Conservation (phyloP, 768 basidiomycete species). For the Leccinum subtestaceum region DNA sequence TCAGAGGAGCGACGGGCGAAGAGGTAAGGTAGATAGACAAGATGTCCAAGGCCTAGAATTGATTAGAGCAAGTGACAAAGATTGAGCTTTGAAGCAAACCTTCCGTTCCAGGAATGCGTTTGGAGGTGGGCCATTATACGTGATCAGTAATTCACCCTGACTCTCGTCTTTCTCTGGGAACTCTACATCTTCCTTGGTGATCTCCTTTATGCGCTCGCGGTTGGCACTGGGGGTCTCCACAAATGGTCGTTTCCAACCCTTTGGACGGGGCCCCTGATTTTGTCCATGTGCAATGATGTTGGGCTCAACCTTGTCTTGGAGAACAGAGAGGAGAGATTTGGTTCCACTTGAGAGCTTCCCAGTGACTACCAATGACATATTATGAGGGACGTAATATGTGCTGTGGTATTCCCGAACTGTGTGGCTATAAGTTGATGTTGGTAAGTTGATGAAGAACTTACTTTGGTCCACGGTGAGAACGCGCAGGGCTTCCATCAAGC, state of each 20-base stretch:
- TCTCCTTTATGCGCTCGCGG: conserved; percentile 50
- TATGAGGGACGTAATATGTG: conserved; percentile 92
- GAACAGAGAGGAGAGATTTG: conserved; percentile 69
- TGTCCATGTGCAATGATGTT: conserved; percentile 73
- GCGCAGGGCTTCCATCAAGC: conserved; percentile 88
- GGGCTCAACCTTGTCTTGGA: conserved; percentile 84
- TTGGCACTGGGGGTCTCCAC: conserved; percentile 78
- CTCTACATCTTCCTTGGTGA: conserved; percentile 66
- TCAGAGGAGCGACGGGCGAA: conserved; percentile 74
- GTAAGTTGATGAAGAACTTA: conserved; percentile 33
- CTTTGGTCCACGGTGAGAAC: conserved; percentile 86
- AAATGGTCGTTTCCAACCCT: conserved; percentile 92
- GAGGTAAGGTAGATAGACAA: conserved; percentile 88
- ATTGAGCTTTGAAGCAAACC: conserved; percentile 34
- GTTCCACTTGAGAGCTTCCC: conserved; percentile 84
- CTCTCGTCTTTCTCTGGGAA: conserved; percentile 98
- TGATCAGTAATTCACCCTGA: conserved; percentile 81
- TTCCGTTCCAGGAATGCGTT: conserved; percentile 70
- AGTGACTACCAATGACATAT: conserved; percentile 82
- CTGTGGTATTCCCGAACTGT: conserved; percentile 87
- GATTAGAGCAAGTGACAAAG: conserved; percentile 1
- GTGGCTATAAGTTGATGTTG: conserved; percentile 15
- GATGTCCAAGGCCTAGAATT: conserved; percentile 71
- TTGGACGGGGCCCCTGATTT: conserved; percentile 63
- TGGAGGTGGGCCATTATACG: conserved; percentile 74